Evolutionary conservation across 2,329 filamentous ascomycete genomes (phyloP).

Genomic region (Hymenoscyphus fructigenus): DNA sequence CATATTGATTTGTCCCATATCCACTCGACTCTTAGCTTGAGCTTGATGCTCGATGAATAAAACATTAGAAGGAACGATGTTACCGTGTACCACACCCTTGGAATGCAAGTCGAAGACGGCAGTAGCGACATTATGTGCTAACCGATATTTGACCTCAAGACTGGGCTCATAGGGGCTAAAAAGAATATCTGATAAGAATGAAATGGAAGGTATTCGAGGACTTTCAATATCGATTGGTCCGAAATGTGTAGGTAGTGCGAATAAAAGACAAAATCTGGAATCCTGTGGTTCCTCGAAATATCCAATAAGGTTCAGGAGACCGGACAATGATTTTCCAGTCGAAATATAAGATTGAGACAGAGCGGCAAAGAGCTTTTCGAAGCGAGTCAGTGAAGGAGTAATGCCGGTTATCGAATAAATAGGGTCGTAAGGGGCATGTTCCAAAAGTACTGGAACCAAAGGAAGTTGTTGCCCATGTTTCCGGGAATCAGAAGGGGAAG

Average conservation of each 20-base stretch:
- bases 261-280: conserved; percentile 72
- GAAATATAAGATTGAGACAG: conserved; percentile 43
- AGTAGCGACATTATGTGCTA: conserved; percentile 70
- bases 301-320: conserved; percentile 60
- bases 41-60: conserved; percentile 54
- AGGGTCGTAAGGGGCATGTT: conserved; percentile 66
- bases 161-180: conserved; percentile 57
- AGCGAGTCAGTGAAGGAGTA: conserved; percentile 62
- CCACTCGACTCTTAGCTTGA: conserved; percentile 23
- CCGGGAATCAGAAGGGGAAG: conserved; percentile 23
- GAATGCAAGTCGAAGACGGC: conserved; percentile 73
- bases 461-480: conserved; percentile 26
- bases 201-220: conserved; percentile 42
- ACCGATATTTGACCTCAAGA: conserved; percentile 72
- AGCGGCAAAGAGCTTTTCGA: conserved; percentile 61
- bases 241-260: conserved; percentile 68
- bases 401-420: conserved; percentile 63
- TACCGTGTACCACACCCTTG: conserved; percentile 68
- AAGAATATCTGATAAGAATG: conserved; percentile 55
- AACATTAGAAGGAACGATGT: conserved; percentile 65
- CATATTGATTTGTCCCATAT: conserved; percentile 51
- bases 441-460: conserved; percentile 58
- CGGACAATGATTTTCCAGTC: conserved; percentile 56
- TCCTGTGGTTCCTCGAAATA: conserved; percentile 74
- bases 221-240: conserved; percentile 55